These are phyloP conservation scores for Phlebiopsis gigantea DNA, from an alignment of 768 basidiomycete species.

Conservation along the genomic window DNA sequence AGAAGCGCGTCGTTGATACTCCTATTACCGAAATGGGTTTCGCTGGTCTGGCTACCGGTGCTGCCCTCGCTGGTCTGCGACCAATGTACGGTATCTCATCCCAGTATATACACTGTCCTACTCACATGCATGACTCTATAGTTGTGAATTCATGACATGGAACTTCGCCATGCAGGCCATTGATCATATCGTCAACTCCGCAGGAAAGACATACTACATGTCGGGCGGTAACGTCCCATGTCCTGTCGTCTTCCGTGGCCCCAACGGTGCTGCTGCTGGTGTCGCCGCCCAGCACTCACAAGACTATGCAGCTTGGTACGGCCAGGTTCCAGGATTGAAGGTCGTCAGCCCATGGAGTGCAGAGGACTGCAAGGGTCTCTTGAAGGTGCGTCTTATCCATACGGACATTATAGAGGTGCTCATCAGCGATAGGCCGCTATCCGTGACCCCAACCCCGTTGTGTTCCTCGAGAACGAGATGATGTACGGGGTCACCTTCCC, in stretches of 20 bases:
- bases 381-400: conserved; percentile 59
- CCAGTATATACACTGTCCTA: neutral
- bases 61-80: conserved; percentile 89
- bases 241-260: conserved; percentile 98
- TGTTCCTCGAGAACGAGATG: conserved; percentile 99
- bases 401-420: neutral
- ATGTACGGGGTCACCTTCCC: conserved; percentile 97
- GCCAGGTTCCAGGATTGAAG: conserved; percentile 90
- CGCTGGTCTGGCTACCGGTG: conserved; percentile 92
- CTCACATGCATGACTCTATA: conserved; percentile 24
- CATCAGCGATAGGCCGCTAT: conserved; percentile 68
- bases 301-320: conserved; percentile 96
- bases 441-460: conserved; percentile 96
- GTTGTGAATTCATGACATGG: conserved; percentile 99
- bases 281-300: conserved; percentile 97
- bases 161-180: conserved; percentile 99
- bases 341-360: conserved; percentile 97
- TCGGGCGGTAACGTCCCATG: conserved; percentile 98
- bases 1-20: conserved; percentile 96
- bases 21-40: conserved; percentile 99
- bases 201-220: conserved; percentile 99
- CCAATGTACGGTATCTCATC: conserved; percentile 59
- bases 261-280: conserved; percentile 97
- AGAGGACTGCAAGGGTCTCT: conserved; percentile 98
- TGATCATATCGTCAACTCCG: conserved; percentile 99